Percentiles rank a stretch among this genome's conserved stretches.
These are phyloP conservation scores for Trypanosoma vivax DNA, from an alignment of 208 protist species.

Conservation along the genomic window DNA sequence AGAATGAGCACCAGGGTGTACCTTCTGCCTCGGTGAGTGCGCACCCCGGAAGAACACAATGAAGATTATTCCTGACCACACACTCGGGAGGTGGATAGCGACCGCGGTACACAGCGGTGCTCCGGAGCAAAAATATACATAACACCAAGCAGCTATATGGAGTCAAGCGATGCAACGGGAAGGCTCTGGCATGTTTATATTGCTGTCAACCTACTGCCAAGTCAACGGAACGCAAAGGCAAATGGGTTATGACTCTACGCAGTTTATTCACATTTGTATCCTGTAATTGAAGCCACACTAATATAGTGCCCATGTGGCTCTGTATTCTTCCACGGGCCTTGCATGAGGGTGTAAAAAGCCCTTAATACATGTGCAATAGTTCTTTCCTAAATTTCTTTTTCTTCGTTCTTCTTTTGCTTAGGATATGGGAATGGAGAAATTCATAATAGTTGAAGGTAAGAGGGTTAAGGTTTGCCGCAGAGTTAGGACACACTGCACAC, in stretches of 20 bases:
- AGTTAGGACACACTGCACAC: neutral
- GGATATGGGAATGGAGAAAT: no score
- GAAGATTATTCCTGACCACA: neutral
- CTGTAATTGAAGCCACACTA: no score
- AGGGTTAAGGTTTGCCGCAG: no score
- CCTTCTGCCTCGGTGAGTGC: neutral
- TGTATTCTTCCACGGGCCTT: neutral
- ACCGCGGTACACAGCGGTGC: neutral
- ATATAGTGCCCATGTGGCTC: neutral
- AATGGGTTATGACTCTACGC: no score
- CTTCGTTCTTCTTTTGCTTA: neutral
- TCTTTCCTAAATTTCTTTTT: slow-evolving; percentile 1
- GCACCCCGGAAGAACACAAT: neutral
- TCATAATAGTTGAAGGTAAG: no score
- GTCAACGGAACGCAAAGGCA: no score
- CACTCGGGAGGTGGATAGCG: neutral
- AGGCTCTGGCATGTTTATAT: neutral
- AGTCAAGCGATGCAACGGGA: no score
- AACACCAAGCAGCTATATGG: no score
- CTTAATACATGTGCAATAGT: neutral
- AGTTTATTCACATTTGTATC: no score
- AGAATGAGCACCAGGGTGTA: neutral
- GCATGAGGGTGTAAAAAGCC: neutral
- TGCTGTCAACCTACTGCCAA: no score
- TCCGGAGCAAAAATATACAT: no score